Base-by-base conservation (phyloP, 2,329 filamentous ascomycete species). In the Alternaria sp. region DNA sequence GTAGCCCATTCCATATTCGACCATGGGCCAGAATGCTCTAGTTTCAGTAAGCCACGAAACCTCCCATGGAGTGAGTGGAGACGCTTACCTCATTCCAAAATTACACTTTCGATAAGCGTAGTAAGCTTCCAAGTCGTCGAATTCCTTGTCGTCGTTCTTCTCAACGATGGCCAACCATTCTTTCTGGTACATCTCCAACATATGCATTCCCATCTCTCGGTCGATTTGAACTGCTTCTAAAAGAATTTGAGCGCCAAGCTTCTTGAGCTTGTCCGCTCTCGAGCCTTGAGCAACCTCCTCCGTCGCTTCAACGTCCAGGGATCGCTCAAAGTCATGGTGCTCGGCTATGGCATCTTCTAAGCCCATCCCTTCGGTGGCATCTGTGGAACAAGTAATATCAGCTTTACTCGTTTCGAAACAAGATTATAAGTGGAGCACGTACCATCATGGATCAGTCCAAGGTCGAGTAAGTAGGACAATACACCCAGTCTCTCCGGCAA, bases 401-500 rank as follows among this genome's bases (percentile, higher is more conserved):
- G 25, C 6, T 2, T 27, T 2, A 27, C 2, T 27, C 2, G 7
- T 27, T 0, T 27, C 2, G 25, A 27, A 8, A 27, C 25, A 25
- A 2, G 25, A 7, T 25, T 25, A 2, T 2, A 7, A 2, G 25
- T 27, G 25, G 25, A 27, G 25, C 25, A 27, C 41, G 5, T 25
- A 54, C 51, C 51, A 27, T 54, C 51, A n/a, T 54, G 40, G 28
- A 54, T 54, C 12, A 25, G 20, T 2, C 51, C 51, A 16, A 54
- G 20, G 22, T 54, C 18, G 16, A 30, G 12, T 9, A 54, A 20
- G n/a, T 54, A 45, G 4, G 51, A 16, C 4, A 54, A n/a, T 4
- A 18, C 22, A 2, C n/a, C 40, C 12, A 54, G 30, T 20, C 51
- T 45, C 25, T 54, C 51, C 3, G 51, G 51, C 28, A 54, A 20